Conservation (phyloP, 2,329 filamentous ascomycete species). For the Taxawa tesnikishii region DNA sequence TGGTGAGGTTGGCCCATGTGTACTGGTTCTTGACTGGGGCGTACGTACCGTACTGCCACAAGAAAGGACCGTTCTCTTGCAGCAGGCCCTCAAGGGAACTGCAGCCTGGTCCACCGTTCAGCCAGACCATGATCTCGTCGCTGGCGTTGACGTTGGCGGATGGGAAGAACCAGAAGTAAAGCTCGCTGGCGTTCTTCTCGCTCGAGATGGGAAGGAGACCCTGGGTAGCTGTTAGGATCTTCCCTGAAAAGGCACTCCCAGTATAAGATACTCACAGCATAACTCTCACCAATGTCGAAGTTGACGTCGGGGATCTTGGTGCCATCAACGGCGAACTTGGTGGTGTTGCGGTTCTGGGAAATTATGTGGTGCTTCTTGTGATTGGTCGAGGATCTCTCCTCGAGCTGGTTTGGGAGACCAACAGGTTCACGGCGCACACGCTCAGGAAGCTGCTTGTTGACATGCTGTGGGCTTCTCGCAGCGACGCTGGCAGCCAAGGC, state of each 20-base stretch:
- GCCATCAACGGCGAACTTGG: slow-evolving; percentile 10
- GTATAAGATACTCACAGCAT: slow-evolving; percentile 17
- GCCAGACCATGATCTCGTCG: slow-evolving; percentile 38
- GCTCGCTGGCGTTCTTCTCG: slow-evolving; percentile 28
- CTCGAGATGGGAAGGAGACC: slow-evolving; percentile 44
- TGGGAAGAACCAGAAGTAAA: slow-evolving; percentile 45
- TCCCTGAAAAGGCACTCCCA: background rate
- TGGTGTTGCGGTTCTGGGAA: slow-evolving; percentile 28
- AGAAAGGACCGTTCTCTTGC: slow-evolving; percentile 35
- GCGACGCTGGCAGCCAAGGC: slow-evolving; percentile 2
- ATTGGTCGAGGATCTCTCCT: slow-evolving; percentile 4
- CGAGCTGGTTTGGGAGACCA: slow-evolving; percentile 1
- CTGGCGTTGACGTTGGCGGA: slow-evolving; percentile 30
- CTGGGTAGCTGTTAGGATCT: background rate
- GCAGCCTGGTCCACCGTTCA: slow-evolving; percentile 25
- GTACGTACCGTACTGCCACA: slow-evolving; percentile 28
- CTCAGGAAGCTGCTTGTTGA: slow-evolving; percentile 13
- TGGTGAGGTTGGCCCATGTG: slow-evolving; percentile 28
- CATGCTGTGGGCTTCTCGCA: slow-evolving; percentile 13
- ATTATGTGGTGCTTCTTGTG: slow-evolving; percentile 18
- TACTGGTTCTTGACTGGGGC: slow-evolving; percentile 33
- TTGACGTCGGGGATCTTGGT: slow-evolving; percentile 19
- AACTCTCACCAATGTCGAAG: slow-evolving; percentile 49
- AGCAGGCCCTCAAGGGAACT: slow-evolving; percentile 32
- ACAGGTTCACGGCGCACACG: slow-evolving; percentile 4